A percentile compares a stretch with the other conserved stretches of the same genome.
Conservation (phyloP, 83 land plant genomes). For the Diphasiastrum complanatum region DNA sequence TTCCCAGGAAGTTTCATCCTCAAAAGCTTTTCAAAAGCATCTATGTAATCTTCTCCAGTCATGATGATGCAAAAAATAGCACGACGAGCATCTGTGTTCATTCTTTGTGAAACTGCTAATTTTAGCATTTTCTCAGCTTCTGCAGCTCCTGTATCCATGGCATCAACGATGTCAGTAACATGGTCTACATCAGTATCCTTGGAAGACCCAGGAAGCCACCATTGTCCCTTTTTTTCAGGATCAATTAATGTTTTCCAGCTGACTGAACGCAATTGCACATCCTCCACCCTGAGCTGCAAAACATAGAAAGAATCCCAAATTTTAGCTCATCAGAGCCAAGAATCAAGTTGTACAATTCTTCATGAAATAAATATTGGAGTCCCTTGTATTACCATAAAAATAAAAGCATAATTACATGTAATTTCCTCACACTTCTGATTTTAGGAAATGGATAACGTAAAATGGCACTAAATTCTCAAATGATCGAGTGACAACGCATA, state of each 20-base stretch:
- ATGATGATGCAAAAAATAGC: slow-evolving; percentile 91
- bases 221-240: slow-evolving; percentile 93
- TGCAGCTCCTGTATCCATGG: slow-evolving; percentile 55
- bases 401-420: too few relatives aligned
- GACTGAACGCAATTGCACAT: slow-evolving; percentile 64
- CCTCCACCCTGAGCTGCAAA: slow-evolving; percentile 73
- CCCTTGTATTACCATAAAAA: too few relatives aligned
- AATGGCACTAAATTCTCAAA: too few relatives aligned
- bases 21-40: slow-evolving; percentile 95
- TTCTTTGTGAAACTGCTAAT: slow-evolving; percentile 85
- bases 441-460: too few relatives aligned
- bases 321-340: not conserved
- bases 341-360: too few relatives aligned
- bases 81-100: slow-evolving; percentile 90
- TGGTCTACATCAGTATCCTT: slow-evolving; percentile 20
- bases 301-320: not conserved
- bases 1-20: slow-evolving; percentile 82
- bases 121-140: slow-evolving; percentile 90
- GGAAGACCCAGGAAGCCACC: slow-evolving; percentile 83
- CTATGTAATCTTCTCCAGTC: slow-evolving; percentile 91
- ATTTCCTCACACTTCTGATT: too few relatives aligned
- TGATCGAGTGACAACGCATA: too few relatives aligned
- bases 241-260: slow-evolving; percentile 84
- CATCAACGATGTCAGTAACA: slow-evolving; percentile 43
- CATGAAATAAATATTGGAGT: too few relatives aligned